phyloP scores from a whole-genome alignment of 768 basidiomycete species.

The Clitopilus passeckerianus region DNA sequence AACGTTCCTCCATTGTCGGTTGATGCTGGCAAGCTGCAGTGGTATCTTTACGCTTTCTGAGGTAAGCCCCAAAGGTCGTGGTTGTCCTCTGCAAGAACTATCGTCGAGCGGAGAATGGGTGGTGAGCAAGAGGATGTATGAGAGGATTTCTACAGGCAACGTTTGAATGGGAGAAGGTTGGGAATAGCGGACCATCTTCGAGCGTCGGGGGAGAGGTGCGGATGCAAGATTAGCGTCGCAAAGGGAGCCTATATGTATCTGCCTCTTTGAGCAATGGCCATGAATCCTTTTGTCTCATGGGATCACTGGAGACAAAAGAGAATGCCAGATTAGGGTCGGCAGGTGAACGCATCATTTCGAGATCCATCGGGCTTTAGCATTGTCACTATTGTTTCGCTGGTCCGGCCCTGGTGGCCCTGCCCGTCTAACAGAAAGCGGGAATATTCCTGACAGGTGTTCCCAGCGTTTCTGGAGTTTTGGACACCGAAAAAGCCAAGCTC shows the following conservation, averaged over 20 bases:
- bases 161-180: conserved; percentile 24
- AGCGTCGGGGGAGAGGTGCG: conserved; percentile 2
- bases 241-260: not conserved
- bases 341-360: conserved; percentile 15
- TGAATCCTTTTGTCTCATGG: conserved; percentile 25
- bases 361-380: conserved; percentile 13
- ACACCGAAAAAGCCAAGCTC: not conserved
- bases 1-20: conserved; percentile 47
- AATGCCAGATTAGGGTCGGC: conserved; percentile 9
- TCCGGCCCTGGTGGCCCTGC: conserved; percentile 2
- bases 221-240: conserved; percentile 5
- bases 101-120: conserved; percentile 22
- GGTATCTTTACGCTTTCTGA: conserved; percentile 40
- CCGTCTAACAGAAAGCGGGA: not conserved
- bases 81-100: not conserved
- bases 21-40: conserved; percentile 41
- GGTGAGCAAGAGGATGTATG: conserved; percentile 50
- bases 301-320: conserved; percentile 31
- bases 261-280: conserved; percentile 1
- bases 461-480: not conserved
- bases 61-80: conserved; percentile 13
- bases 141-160: conserved; percentile 54
- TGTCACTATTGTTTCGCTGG: conserved; percentile 15
- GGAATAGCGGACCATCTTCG: conserved; percentile 7
- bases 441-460: not conserved